Evolutionary conservation across 2,329 filamentous ascomycete species (phyloP).

Genomic region (Cryphonectria radicalis): DNA sequence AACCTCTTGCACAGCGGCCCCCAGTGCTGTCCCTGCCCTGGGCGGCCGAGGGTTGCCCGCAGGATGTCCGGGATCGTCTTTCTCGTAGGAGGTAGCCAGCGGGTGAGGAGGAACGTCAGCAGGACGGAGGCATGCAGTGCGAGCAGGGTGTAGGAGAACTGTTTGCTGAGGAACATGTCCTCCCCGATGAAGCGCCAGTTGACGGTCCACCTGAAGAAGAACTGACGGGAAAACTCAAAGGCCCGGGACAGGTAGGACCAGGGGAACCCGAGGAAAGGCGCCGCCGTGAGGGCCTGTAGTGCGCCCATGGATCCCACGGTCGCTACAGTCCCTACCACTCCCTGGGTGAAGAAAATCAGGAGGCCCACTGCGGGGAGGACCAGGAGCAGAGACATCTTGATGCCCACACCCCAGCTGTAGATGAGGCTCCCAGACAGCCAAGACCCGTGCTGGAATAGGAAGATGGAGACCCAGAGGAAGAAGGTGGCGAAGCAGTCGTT

Average conservation of each 20-base stretch:
- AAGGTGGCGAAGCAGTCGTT: slow-evolving; percentile 91
- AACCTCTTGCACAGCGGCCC: slow-evolving; percentile 37
- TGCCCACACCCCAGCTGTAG: slow-evolving; percentile 81
- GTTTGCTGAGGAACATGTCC: slow-evolving; percentile 70
- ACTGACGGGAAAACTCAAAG: slow-evolving; percentile 89
- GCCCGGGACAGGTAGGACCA: slow-evolving; percentile 77
- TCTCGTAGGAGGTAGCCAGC: slow-evolving; percentile 74
- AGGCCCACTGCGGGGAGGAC: slow-evolving; percentile 79
- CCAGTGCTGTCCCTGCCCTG: slow-evolving; percentile 41
- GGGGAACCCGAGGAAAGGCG: slow-evolving; percentile 73
- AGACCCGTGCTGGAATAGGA: slow-evolving; percentile 71
- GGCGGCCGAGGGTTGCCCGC: slow-evolving; percentile 46
- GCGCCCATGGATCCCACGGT: slow-evolving; percentile 21
- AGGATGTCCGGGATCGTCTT: slow-evolving; percentile 61
- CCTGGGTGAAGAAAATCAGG: slow-evolving; percentile 74
- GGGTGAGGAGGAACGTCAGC: slow-evolving; percentile 63
- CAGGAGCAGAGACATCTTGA: slow-evolving; percentile 93
- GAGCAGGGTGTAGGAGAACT: slow-evolving; percentile 72
- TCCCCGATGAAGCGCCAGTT: slow-evolving; percentile 98
- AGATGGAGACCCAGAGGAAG: slow-evolving; percentile 83
- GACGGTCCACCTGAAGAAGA: slow-evolving; percentile 97
- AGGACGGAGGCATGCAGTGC: slow-evolving; percentile 69
- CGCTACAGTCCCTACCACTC: slow-evolving; percentile 73
- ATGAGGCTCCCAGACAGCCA: slow-evolving; percentile 75
- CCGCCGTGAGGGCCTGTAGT: slow-evolving; percentile 65